A percentile compares a stretch with the other conserved stretches of the same genome.
Conservation (phyloP, 2,329 filamentous ascomycete genomes). For the Lachnellula arida region DNA sequence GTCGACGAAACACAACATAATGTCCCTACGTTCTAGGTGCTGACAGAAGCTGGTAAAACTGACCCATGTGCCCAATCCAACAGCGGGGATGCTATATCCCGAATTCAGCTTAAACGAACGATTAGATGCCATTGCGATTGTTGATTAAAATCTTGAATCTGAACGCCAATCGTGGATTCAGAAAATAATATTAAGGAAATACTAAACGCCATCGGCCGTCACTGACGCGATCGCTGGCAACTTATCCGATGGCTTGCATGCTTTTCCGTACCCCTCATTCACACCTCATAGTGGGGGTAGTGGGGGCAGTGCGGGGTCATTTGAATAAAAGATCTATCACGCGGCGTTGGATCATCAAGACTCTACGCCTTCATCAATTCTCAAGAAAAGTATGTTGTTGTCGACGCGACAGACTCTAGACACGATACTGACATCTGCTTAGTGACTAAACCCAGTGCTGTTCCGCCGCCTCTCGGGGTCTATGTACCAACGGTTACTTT, state of each 20-base stretch:
- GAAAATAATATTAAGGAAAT: not conserved
- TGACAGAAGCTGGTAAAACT: not conserved
- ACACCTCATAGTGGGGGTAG: not conserved
- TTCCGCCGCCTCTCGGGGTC: slow-evolving; percentile 42
- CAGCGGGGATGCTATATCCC: slow-evolving; percentile 36
- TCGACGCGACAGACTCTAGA: not conserved
- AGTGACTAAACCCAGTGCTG: not conserved
- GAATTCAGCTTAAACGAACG: slow-evolving; percentile 38
- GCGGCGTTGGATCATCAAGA: not conserved
- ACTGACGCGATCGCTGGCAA: not conserved
- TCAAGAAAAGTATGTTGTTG: not conserved
- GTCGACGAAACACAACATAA: too few relatives aligned
- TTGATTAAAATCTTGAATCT: not conserved
- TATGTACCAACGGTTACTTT: slow-evolving; percentile 57
- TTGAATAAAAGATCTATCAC: not conserved
- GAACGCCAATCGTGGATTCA: not conserved
- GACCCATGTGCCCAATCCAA: slow-evolving; percentile 39
- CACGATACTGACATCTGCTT: not conserved
- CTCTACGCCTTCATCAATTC: not conserved
- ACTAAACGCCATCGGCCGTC: not conserved
- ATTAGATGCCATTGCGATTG: slow-evolving; percentile 31
- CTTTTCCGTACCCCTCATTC: not conserved
- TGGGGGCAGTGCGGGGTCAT: not conserved
- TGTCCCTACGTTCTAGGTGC: too few relatives aligned
- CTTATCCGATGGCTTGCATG: not conserved